Percentiles rank a stretch among this genome's conserved stretches.
Evolutionary conservation across 331 rosid species (phyloP).

Genomic region (Prunus yedoensis): DNA sequence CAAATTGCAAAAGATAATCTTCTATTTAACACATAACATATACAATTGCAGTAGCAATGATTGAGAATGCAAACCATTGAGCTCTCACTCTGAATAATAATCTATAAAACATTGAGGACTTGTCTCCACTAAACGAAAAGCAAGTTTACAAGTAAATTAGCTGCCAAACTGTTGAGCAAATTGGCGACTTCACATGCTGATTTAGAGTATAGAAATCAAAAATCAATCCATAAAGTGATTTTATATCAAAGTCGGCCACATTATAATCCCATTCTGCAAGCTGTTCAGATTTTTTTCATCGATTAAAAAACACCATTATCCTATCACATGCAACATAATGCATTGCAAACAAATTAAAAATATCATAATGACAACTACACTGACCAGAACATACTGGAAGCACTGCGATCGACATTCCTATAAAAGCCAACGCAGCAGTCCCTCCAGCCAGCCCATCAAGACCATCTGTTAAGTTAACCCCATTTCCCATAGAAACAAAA

Average conservation of each 20-base stretch:
- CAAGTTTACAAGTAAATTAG: not conserved
- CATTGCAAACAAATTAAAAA: not conserved
- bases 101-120: conserved; percentile 8
- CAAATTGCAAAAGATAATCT: not conserved
- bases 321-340: not conserved
- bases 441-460: conserved; percentile 98
- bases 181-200: not conserved
- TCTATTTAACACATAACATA: not conserved
- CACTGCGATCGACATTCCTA: conserved; percentile 96
- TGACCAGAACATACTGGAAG: conserved; percentile 95
- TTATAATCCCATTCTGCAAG: not conserved
- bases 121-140: not conserved
- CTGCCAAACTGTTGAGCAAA: not conserved
- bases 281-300: not conserved
- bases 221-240: not conserved
- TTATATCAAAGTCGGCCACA: not conserved
- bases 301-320: not conserved
- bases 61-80: too few relatives aligned
- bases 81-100: too few relatives aligned
- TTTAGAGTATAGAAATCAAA: not conserved
- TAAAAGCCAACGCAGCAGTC: conserved; percentile 86
- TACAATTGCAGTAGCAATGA: too few relatives aligned
- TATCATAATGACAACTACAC: conserved; percentile 27
- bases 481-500: conserved; percentile 89
- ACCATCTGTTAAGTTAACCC: conserved; percentile 79